These are phyloP conservation scores for Pelargonium myrrhifolium DNA, from an alignment of 441 rosid genomes.

Conservation along the genomic window DNA sequence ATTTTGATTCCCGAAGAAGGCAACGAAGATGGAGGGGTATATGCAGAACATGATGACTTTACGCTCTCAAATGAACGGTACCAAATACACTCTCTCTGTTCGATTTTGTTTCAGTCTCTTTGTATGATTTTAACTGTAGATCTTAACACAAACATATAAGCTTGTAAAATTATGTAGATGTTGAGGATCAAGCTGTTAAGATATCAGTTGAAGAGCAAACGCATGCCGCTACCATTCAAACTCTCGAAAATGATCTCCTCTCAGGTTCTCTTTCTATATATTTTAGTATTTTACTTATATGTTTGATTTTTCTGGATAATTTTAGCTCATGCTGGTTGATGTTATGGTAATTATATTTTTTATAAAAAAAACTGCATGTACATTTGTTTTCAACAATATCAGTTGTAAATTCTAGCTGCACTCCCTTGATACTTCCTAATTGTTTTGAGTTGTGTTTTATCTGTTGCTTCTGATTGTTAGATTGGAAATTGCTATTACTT, in stretches of 20 bases:
- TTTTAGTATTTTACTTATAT: background rate
- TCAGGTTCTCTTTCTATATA: slow-evolving; percentile 9
- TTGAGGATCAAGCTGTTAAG: slow-evolving; percentile 70
- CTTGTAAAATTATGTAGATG: slow-evolving; percentile 34
- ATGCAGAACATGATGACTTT: slow-evolving; percentile 56
- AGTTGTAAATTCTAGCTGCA: too few species aligned
- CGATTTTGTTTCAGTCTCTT: background rate
- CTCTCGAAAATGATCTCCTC: slow-evolving; percentile 48
- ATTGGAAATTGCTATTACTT: background rate
- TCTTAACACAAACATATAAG: background rate
- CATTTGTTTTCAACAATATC: too few species aligned
- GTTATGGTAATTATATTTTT: background rate
- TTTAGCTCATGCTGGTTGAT: background rate
- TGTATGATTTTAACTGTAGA: background rate
- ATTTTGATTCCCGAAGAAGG: slow-evolving; percentile 13
- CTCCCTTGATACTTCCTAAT: background rate
- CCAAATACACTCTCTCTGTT: slow-evolving; percentile 1
- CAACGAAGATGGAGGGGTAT: slow-evolving; percentile 57
- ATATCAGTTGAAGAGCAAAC: slow-evolving; percentile 60
- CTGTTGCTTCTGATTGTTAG: slow-evolving; percentile 1
- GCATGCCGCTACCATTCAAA: slow-evolving; percentile 46
- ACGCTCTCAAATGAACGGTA: slow-evolving; percentile 73
- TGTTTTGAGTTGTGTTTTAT: background rate
- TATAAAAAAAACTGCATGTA: background rate
- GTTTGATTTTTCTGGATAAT: background rate